Conservation (phyloP, 2,329 filamentous ascomycete species). For the Lachnellula willkommii region DNA sequence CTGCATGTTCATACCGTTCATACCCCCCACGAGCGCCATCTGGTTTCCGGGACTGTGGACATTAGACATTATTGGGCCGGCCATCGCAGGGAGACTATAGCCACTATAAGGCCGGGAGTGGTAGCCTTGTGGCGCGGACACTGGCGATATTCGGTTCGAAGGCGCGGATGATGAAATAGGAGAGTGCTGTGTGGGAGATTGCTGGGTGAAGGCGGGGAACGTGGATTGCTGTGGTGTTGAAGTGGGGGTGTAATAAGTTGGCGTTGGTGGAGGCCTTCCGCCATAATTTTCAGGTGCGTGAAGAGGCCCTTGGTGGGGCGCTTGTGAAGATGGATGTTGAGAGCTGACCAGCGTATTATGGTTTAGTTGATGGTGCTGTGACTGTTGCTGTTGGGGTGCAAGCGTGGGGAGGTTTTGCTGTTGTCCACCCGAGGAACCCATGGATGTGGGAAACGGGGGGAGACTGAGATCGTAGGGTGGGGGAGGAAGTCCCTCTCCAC, state of each 20-base stretch:
- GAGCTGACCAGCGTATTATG: slow-evolving; percentile 43
- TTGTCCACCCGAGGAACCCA: slow-evolving; percentile 42
- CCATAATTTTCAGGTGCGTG: slow-evolving; percentile 54
- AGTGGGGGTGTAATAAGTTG: slow-evolving; percentile 52
- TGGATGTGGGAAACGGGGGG: slow-evolving; percentile 56
- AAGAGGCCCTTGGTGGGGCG: slow-evolving; percentile 48
- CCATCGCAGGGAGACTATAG: slow-evolving; percentile 57
- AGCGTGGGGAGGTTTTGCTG: slow-evolving; percentile 35
- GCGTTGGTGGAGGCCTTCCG: slow-evolving; percentile 50
- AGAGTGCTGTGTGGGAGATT: slow-evolving; percentile 45
- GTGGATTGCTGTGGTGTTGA: slow-evolving; percentile 43
- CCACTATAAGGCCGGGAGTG: slow-evolving; percentile 41
- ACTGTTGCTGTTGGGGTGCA: slow-evolving; percentile 31
- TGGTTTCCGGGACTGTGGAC: slow-evolving; percentile 67
- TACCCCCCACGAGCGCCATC: slow-evolving; percentile 61
- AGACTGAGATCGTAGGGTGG: slow-evolving; percentile 63
- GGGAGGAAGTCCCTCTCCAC: slow-evolving; percentile 57
- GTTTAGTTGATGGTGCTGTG: slow-evolving; percentile 32
- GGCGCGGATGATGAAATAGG: slow-evolving; percentile 35
- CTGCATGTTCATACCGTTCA: slow-evolving; percentile 37
- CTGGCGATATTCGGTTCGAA: slow-evolving; percentile 36
- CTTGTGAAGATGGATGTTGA: slow-evolving; percentile 43
- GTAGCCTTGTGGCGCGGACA: slow-evolving; percentile 47
- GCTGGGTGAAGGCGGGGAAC: slow-evolving; percentile 44
- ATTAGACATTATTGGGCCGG: slow-evolving; percentile 70